phyloP scores from a whole-genome alignment of 371 early-diverging fungal genomes.

The Coemansia sp. region DNA sequence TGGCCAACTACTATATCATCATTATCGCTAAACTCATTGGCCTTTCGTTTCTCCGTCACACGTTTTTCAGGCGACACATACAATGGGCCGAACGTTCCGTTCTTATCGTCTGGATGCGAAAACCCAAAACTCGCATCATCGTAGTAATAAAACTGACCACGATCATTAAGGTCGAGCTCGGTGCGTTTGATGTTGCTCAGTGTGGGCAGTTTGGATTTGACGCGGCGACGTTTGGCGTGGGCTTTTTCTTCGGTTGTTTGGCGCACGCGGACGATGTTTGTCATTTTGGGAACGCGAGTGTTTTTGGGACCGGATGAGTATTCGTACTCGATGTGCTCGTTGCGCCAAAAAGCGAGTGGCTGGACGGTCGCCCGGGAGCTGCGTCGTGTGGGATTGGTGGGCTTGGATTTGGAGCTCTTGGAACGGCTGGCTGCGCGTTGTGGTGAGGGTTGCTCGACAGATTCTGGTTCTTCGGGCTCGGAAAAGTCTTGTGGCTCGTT shows the following conservation, averaged over 20 bases:
- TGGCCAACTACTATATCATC: constrained; percentile 31
- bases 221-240: constrained; percentile 27
- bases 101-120: constrained; percentile 15
- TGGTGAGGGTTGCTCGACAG: not conserved
- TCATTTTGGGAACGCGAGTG: constrained; percentile 34
- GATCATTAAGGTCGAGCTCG: constrained; percentile 28
- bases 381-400: constrained; percentile 14
- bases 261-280: constrained; percentile 43
- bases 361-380: constrained; percentile 42
- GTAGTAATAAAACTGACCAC: constrained; percentile 38
- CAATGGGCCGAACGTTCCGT: constrained; percentile 19
- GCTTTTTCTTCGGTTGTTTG: constrained; percentile 42
- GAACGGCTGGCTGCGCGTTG: not conserved
- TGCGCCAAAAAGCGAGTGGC: constrained; percentile 51
- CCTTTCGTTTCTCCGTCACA: constrained; percentile 4
- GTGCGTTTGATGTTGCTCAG: constrained; percentile 17
- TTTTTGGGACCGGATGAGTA: constrained; percentile 22
- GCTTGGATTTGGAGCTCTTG: not conserved
- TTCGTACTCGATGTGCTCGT: constrained; percentile 51
- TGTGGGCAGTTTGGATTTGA: constrained; percentile 11
- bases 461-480: not conserved
- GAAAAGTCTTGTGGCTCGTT: not conserved
- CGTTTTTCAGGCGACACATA: not conserved
- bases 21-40: constrained; percentile 24
- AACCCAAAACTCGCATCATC: constrained; percentile 44